phyloP scores from a whole-genome alignment of 2,329 filamentous ascomycete species.

The Pyrenophora teres region DNA sequence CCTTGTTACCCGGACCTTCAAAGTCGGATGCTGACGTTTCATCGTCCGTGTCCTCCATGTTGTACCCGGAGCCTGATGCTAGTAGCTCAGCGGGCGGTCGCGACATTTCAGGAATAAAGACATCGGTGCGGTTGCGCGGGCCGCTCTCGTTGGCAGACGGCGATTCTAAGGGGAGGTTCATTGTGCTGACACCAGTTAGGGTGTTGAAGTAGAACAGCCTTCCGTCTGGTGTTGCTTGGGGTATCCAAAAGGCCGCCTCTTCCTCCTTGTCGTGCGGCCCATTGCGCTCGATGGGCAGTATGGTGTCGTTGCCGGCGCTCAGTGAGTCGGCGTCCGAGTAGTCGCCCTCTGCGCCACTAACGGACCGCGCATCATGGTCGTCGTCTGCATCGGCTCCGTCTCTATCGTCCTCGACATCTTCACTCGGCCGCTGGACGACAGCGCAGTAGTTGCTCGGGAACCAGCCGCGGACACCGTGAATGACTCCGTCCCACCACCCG shows the following conservation, averaged over 20 bases:
- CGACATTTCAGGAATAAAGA: conserved; percentile 86
- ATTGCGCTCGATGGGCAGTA: conserved; percentile 70
- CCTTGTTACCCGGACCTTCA: conserved; percentile 76
- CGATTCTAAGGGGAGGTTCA: conserved; percentile 92
- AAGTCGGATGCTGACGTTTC: conserved; percentile 81
- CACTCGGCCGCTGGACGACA: conserved; percentile 76
- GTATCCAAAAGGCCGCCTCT: conserved; percentile 96
- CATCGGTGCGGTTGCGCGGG: conserved; percentile 85
- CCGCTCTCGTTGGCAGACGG: conserved; percentile 82
- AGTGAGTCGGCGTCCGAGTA: conserved; percentile 54
- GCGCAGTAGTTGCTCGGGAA: conserved; percentile 99
- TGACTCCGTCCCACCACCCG: conserved; percentile 99
- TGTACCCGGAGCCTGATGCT: conserved; percentile 78
- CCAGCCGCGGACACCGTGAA: conserved; percentile 95
- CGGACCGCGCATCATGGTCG: conserved; percentile 52
- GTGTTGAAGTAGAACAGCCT: conserved; percentile 98
- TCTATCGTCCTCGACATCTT: conserved; percentile 67
- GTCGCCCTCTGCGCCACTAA: conserved; percentile 47
- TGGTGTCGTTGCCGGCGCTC: conserved; percentile 46
- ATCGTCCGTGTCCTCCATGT: conserved; percentile 88
- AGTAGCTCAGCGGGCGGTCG: conserved; percentile 89
- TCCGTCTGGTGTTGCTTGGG: conserved; percentile 92
- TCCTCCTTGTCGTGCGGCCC: conserved; percentile 63
- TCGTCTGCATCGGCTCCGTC: conserved; percentile 61
- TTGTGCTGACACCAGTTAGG: conserved; percentile 90